Percentiles rank a stretch among this genome's conserved stretches.
Evolutionary conservation across 257 asterid species (phyloP).

Genomic region (Ophiorrhiza pumila): DNA sequence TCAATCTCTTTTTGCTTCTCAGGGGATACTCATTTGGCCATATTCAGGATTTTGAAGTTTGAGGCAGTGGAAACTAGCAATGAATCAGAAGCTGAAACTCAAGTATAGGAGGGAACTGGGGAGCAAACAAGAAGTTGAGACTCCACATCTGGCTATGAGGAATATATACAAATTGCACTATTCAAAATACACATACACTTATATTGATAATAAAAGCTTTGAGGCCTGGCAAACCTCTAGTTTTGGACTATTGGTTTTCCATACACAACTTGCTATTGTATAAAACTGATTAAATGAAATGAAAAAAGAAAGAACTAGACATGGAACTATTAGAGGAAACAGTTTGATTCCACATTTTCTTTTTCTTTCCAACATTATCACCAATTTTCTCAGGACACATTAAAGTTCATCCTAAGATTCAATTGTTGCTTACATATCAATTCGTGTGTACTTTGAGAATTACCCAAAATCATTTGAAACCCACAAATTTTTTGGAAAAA

Average conservation of each 20-base stretch:
- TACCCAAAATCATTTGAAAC: no score
- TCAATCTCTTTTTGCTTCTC: not conserved
- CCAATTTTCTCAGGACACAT: no score
- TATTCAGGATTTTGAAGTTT: constrained; percentile 63
- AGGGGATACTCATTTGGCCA: constrained; percentile 79
- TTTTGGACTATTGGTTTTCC: not conserved
- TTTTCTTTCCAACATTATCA: no score
- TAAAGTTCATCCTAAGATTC: no score
- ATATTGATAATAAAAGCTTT: not conserved
- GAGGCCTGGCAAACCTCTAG: not conserved
- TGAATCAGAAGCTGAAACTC: constrained; percentile 33
- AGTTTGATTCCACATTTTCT: no score
- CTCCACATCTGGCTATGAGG: not conserved
- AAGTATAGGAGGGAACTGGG: constrained; percentile 21
- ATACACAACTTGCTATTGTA: not conserved
- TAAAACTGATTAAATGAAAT: not conserved
- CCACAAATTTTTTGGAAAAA: no score
- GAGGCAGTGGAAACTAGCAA: constrained; percentile 30
- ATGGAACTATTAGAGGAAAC: not conserved
- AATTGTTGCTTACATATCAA: no score
- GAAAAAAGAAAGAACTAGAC: not conserved
- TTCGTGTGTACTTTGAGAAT: no score
- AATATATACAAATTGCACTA: not conserved
- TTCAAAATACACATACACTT: not conserved
- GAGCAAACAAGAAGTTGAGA: constrained; percentile 17